Conservation (phyloP, 2,329 filamentous ascomycete genomes). For the Harringtonia aguacate region DNA sequence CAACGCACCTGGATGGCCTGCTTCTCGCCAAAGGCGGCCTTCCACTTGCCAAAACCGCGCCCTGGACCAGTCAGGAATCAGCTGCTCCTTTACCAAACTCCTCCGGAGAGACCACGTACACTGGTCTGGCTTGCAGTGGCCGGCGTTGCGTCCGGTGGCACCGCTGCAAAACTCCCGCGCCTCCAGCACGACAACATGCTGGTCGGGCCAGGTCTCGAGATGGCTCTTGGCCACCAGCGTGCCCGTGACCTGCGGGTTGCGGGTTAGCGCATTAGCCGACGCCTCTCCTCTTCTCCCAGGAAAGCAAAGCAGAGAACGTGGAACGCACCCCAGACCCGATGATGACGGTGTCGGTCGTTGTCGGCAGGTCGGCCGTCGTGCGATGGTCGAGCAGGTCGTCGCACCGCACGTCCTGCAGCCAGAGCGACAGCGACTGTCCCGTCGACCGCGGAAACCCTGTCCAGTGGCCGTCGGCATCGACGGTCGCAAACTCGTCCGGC, state of each 20-base stretch:
- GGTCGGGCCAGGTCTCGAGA: neutral
- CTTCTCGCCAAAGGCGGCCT: neutral
- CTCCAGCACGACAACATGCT: slow-evolving; percentile 1
- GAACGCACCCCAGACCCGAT: neutral
- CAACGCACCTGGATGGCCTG: neutral
- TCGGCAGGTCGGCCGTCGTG: neutral
- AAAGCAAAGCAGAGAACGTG: too few relatives aligned
- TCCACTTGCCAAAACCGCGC: neutral
- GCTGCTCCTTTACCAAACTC: too few relatives aligned
- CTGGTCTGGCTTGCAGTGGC: slow-evolving; percentile 3
- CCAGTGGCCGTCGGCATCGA: too few relatives aligned
- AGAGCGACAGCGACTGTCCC: slow-evolving; percentile 1
- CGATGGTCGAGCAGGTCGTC: slow-evolving; percentile 1
- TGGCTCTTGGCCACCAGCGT: neutral
- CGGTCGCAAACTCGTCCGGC: too few relatives aligned
- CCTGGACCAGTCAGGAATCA: too few relatives aligned
- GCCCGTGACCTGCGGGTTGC: neutral
- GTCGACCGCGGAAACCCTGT: neutral
- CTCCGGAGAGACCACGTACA: neutral
- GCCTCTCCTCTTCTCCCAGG: too few relatives aligned
- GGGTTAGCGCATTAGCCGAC: too few relatives aligned
- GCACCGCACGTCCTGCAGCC: neutral
- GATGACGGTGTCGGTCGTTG: neutral
- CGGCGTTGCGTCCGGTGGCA: slow-evolving; percentile 4
- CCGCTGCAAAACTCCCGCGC: slow-evolving; percentile 3